Evolutionary conservation across 2,329 filamentous ascomycete species (phyloP), one percentile per base, ranked within the genome.

Genomic region (Tolypocladium nubicola): DNA sequence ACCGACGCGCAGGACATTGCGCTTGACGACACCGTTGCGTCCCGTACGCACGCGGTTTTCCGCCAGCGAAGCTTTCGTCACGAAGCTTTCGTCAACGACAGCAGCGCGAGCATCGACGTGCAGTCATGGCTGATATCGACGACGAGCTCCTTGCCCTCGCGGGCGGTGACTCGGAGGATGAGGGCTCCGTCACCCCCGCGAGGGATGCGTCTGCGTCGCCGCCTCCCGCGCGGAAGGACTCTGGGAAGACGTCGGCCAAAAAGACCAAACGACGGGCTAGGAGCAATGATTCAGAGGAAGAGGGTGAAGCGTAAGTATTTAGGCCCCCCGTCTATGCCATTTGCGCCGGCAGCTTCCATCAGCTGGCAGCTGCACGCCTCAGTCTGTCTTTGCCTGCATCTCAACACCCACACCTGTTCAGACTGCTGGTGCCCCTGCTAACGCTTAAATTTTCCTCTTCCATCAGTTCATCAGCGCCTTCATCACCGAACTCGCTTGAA

Each of bases 101-200:
- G 40, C 10, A 14, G 47, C 8, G 19, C 19, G 30, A 14, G 47
- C 47, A 21, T 37, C 52, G 16, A 43, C 49, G 38, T 53, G 41
- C 58, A 60, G 80, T 62, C 67, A 96, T 96, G 91, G 88, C 89
- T 57, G 89, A 93, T 69, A 82, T 97, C 64, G 93, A 97, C 70
- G 91, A 93, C 66, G 93, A 97, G 76, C 86, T 97, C 63, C 87
- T 97, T 62, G 92, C 90, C 68, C 85, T 97, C 63, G 94, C 92
- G 56, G 94, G 90, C 66, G 90, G 89, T 64, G 87, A 83, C 56
- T 82, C 83, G 58, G 82, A 80, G 67, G 82, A 82, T 65, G 82
- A 83, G 72, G 80, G 69, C 54, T 71, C 76, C 67, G 75, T 77
- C 72, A 76, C 77, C 65, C 73, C 74, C 65, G 78, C 82, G 71